Base-by-base conservation (phyloP, 345 rosid species). In the Theobroma cacao region DNA sequence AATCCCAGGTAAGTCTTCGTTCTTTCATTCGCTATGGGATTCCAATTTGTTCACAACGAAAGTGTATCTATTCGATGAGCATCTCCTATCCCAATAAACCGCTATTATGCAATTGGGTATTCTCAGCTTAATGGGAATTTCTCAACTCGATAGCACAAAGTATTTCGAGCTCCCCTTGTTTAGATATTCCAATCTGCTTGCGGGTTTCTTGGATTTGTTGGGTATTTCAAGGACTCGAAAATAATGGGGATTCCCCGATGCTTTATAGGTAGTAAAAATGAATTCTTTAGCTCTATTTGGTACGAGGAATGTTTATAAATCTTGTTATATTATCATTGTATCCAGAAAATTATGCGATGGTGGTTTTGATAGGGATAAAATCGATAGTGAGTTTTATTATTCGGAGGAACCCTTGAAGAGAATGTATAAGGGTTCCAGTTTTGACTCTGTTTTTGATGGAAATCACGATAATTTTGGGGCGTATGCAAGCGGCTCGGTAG, bases 371-470 rank as follows among this genome's bases (percentile, higher is more conserved):
- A 74, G 72, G 61, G 80, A 84, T 73, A 78, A 67, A 41, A 55
- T 52, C 47, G 80, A 87, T 72, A 36, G 76, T 85, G 92, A 87
- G 67, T 86, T 89, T 77, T 81, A 63, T 80, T 61, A n/a, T 5
- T 59, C 85, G 60, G 95, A 89, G 80, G 97, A 91, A 79, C 85
- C 93, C 22, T 77, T 89, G 84, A 88, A 75, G 82, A 75, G 83
- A 77, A 74, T 79, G 43, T 91, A 87, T 88, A 82, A 76, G 63
- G 71, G 76, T 78, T 41, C 85, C 41, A 82, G 82, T 75, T 78
- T 77, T 58, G 84, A 85, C 62, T 55, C 80, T 78, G 70, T 48
- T 55, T 80, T 77, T 41, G 78, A 79, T 14, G 87, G 80, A 75
- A 84, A 73, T 67, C 50, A 68, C 1, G 64, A 56, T 50, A n/a